These are phyloP conservation scores for Penicillium lividum DNA, from an alignment of 495 filamentous ascomycete genomes.

Conservation along the genomic window DNA sequence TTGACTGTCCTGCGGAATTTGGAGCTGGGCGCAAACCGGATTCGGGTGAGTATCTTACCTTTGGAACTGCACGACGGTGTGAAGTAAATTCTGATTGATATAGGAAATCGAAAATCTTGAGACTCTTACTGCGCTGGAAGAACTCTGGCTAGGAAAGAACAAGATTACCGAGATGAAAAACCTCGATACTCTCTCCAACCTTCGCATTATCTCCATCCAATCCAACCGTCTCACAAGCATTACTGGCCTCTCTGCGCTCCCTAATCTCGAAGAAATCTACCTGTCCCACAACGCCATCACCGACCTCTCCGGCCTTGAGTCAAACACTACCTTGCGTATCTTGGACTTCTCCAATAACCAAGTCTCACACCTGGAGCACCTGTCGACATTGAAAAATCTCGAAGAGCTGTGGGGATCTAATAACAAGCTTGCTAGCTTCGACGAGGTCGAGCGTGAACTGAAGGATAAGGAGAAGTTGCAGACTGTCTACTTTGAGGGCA, in stretches of 20 bases:
- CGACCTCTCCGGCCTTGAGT: constrained; percentile 71
- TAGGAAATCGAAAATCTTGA: constrained; percentile 90
- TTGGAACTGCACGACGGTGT: neutral
- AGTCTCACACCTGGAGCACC: constrained; percentile 69
- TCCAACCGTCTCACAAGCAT: constrained; percentile 90
- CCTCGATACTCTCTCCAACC: constrained; percentile 69
- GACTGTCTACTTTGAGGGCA: constrained; percentile 97
- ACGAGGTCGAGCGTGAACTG: constrained; percentile 80
- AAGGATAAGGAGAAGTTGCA: constrained; percentile 73
- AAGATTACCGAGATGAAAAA: constrained; percentile 87
- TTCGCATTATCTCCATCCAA: constrained; percentile 92
- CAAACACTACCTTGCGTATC: constrained; percentile 68
- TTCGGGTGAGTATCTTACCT: constrained; percentile 64
- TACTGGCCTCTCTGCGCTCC: constrained; percentile 67
- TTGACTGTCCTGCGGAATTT: constrained; percentile 74
- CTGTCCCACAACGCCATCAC: constrained; percentile 96
- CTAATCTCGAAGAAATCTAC: constrained; percentile 92
- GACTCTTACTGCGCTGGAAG: constrained; percentile 68
- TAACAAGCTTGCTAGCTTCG: constrained; percentile 75
- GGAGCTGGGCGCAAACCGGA: constrained; percentile 89
- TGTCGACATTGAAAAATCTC: constrained; percentile 67
- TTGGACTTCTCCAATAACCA: constrained; percentile 92
- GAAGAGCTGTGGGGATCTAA: constrained; percentile 96
- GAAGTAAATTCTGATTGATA: neutral
- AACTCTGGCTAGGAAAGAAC: constrained; percentile 98